These are phyloP conservation scores for Saprolegnia diclina DNA, from an alignment of 352 stramenopile species.

Conservation along the genomic window DNA sequence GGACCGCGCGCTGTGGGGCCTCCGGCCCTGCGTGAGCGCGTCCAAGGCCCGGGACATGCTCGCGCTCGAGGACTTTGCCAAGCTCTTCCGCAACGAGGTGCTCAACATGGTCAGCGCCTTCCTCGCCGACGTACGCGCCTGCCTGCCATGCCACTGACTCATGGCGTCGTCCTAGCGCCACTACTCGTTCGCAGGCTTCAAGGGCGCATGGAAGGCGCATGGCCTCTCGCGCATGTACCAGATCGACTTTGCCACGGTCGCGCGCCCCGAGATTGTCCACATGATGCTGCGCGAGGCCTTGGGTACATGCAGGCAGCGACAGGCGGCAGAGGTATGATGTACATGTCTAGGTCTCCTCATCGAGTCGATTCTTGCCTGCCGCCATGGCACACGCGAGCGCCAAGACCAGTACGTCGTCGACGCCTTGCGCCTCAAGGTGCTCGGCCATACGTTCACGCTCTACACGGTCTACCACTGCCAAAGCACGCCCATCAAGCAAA, in stretches of 20 bases:
- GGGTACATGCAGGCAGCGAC: neutral
- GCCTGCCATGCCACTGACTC: neutral
- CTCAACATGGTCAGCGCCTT: constrained; percentile 2
- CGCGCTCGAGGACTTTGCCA: constrained; percentile 8
- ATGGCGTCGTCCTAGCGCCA: neutral
- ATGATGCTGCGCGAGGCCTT: constrained; percentile 20
- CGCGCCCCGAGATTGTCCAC: constrained; percentile 21
- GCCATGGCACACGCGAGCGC: neutral
- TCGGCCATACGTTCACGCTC: neutral
- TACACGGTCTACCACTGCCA: constrained; percentile 19
- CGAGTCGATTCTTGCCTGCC: neutral
- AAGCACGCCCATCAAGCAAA: constrained; percentile 10
- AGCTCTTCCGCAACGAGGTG: neutral
- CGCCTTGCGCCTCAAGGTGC: neutral
- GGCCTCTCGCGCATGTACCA: constrained; percentile 13
- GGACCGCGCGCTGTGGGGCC: constrained; percentile 17
- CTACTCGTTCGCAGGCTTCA: constrained; percentile 13
- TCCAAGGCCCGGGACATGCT: neutral
- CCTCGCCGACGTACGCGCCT: neutral
- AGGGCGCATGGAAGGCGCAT: constrained; percentile 5
- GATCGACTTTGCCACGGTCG: constrained; percentile 24
- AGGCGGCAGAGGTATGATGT: neutral
- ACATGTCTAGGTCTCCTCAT: neutral
- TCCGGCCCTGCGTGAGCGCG: constrained; percentile 1
- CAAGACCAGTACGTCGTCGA: neutral